phyloP scores from a whole-genome alignment of 179 eudicot genomes.

The Patellifolia procumbens region DNA sequence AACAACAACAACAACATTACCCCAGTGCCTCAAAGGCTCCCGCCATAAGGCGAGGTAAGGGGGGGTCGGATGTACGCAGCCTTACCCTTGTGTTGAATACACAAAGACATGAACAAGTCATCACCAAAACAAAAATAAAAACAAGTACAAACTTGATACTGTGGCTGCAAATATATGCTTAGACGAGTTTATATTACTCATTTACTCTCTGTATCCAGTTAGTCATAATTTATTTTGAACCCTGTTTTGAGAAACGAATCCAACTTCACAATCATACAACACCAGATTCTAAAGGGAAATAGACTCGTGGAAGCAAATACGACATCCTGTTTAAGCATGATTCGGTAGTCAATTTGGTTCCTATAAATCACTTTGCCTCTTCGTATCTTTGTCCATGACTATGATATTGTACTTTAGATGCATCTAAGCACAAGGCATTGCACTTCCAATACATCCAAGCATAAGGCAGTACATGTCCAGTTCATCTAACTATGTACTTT shows the following conservation, averaged over 20 bases:
- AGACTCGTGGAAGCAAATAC: neutral
- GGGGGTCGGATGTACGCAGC: too few species aligned
- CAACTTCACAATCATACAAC: neutral
- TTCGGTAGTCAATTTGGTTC: neutral
- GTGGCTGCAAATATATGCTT: neutral
- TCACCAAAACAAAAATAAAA: neutral
- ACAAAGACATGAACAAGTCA: constrained; percentile 22
- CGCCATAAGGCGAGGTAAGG: too few species aligned
- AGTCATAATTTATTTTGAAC: neutral
- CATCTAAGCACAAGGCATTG: neutral
- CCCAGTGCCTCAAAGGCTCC: neutral
- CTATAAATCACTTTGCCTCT: neutral
- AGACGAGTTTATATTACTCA: neutral
- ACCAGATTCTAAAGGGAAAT: neutral
- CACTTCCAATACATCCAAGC: neutral
- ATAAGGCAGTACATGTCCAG: too few species aligned
- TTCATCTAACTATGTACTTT: too few species aligned
- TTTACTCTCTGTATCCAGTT: neutral
- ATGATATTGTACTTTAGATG: too few species aligned
- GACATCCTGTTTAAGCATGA: neutral
- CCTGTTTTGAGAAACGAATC: neutral
- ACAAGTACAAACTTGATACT: neutral
- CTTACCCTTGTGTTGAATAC: too few species aligned
- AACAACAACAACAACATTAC: neutral
- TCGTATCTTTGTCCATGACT: neutral